Percentiles rank a stretch among this genome's conserved stretches.
phyloP scores from a whole-genome alignment of 768 basidiomycete genomes.

The Suillus subaureus region DNA sequence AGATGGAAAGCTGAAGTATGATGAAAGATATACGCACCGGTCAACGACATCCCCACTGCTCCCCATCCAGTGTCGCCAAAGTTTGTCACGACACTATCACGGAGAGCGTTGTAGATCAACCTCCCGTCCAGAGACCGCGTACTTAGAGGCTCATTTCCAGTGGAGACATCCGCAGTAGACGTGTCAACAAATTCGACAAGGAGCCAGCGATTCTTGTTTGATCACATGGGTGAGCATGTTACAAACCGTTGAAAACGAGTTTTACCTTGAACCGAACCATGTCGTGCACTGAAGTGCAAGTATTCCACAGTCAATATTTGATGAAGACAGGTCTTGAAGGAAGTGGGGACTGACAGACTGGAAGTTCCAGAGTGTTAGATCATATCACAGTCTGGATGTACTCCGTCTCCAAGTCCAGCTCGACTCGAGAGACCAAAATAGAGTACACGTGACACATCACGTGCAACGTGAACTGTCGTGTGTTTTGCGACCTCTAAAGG shows the following conservation, averaged over 20 bases:
- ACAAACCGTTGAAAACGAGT: neutral
- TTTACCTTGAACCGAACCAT: slow-evolving; percentile 8
- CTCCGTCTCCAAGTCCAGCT: no score
- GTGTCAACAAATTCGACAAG: slow-evolving; percentile 71
- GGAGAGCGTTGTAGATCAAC: slow-evolving; percentile 67
- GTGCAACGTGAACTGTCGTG: no score
- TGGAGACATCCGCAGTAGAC: slow-evolving; percentile 21
- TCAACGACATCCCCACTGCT: slow-evolving; percentile 68
- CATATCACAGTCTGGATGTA: neutral
- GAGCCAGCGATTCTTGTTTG: slow-evolving; percentile 78
- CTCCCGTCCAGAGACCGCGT: slow-evolving; percentile 52
- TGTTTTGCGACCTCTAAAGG: no score
- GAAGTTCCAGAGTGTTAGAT: neutral
- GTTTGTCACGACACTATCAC: slow-evolving; percentile 53
- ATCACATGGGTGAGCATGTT: neutral
- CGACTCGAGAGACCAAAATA: no score
- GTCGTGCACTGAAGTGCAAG: neutral
- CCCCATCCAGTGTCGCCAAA: slow-evolving; percentile 92
- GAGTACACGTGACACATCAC: no score
- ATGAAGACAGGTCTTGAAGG: neutral
- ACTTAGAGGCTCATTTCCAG: slow-evolving; percentile 4
- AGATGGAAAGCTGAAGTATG: neutral
- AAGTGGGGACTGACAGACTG: neutral
- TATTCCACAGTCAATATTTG: neutral
- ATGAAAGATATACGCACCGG: slow-evolving; percentile 46